Evolutionary conservation across 768 basidiomycete species (phyloP).

Genomic region (Phallus indusiatus): DNA sequence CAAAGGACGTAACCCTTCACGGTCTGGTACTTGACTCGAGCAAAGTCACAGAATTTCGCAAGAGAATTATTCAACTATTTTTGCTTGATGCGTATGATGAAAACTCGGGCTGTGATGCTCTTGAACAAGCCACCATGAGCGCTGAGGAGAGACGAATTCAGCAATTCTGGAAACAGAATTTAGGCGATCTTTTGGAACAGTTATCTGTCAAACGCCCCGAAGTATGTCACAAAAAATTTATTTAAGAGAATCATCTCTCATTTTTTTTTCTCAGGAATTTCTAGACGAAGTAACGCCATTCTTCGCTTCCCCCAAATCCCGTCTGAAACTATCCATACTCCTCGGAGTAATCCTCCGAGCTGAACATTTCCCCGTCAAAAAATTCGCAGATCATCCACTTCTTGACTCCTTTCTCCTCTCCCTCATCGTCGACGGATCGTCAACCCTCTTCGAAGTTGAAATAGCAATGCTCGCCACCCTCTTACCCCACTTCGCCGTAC

Average conservation of each 20-base stretch:
- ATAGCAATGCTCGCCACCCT: slow-evolving; percentile 59
- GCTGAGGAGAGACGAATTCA: slow-evolving; percentile 49
- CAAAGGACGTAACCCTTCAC: slow-evolving; percentile 61
- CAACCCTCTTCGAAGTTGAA: slow-evolving; percentile 56
- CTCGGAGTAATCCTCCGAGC: slow-evolving; percentile 38
- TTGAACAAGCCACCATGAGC: slow-evolving; percentile 67
- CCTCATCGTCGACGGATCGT: slow-evolving; percentile 65
- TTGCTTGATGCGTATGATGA: slow-evolving; percentile 71
- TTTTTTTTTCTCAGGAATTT: slow-evolving; percentile 47
- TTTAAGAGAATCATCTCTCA: slow-evolving; percentile 3
- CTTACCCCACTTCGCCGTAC: slow-evolving; percentile 64
- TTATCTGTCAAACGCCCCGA: slow-evolving; percentile 55
- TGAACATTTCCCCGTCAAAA: slow-evolving; percentile 11
- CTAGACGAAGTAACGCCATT: slow-evolving; percentile 56
- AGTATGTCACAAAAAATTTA: slow-evolving; percentile 38
- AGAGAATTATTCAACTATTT: slow-evolving; percentile 64
- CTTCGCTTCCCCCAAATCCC: slow-evolving; percentile 49
- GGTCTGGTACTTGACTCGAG: slow-evolving; percentile 42
- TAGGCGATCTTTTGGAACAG: slow-evolving; percentile 64
- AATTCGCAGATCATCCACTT: slow-evolving; percentile 45
- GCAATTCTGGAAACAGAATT: slow-evolving; percentile 64
- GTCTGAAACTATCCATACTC: slow-evolving; percentile 62
- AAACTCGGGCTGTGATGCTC: slow-evolving; percentile 57
- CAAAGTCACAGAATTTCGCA: slow-evolving; percentile 56
- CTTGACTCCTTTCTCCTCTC: slow-evolving; percentile 58